These are phyloP conservation scores for Coprinopsis sp. DNA, from an alignment of 768 basidiomycete species.

Conservation along the genomic window DNA sequence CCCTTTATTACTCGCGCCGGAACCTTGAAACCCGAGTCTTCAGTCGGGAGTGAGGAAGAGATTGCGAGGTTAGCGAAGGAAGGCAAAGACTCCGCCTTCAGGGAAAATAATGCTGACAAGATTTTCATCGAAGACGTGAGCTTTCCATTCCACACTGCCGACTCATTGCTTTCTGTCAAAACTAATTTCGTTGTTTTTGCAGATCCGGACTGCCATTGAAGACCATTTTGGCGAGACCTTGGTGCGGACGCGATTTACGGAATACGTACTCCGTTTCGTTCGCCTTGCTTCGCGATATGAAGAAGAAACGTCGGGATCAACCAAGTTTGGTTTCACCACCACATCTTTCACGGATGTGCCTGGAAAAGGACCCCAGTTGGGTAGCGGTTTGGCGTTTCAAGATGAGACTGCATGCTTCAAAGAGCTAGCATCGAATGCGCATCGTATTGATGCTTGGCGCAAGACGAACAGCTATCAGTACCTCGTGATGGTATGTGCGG, in stretches of 20 bases:
- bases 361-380: conserved; percentile 50
- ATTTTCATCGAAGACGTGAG: conserved; percentile 92
- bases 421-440: conserved; percentile 73
- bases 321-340: conserved; percentile 71
- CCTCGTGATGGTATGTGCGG: conserved; percentile 50
- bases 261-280: conserved; percentile 85
- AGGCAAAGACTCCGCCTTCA: conserved; percentile 55
- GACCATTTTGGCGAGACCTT: conserved; percentile 88
- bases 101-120: conserved; percentile 68
- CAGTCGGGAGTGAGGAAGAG: conserved; percentile 65
- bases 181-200: conserved; percentile 4
- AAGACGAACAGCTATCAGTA: conserved; percentile 77
- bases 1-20: conserved; percentile 53
- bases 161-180: neutral
- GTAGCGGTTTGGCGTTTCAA: conserved; percentile 74
- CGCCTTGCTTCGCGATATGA: conserved; percentile 89
- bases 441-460: conserved; percentile 92
- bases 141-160: conserved; percentile 12
- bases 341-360: conserved; percentile 44
- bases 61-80: conserved; percentile 56
- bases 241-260: conserved; percentile 84
- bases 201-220: conserved; percentile 86
- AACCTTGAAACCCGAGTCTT: conserved; percentile 60
- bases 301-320: conserved; percentile 72
- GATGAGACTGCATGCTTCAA: conserved; percentile 63